phyloP scores from a whole-genome alignment of 2,329 filamentous ascomycete genomes.

The Mycosphaerella sp. region DNA sequence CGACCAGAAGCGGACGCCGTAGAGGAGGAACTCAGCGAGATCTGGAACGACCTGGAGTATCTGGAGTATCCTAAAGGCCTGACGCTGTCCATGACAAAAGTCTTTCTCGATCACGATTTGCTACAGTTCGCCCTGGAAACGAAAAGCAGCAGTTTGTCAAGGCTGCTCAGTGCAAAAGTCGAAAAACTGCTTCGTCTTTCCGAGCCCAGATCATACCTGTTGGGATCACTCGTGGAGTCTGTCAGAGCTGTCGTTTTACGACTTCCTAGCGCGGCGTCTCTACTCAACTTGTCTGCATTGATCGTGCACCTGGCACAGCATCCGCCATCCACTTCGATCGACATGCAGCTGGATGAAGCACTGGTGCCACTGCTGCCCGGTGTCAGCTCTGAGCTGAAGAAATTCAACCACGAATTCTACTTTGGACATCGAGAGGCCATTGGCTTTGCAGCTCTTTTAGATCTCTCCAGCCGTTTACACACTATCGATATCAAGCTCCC shows the following conservation, averaged over 20 bases:
- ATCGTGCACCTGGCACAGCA: constrained; percentile 37
- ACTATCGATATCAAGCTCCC: constrained; percentile 10
- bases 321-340: constrained; percentile 39
- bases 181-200: constrained; percentile 20
- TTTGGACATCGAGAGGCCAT: constrained; percentile 40
- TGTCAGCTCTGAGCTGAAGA: constrained; percentile 27
- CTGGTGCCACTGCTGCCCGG: constrained; percentile 31
- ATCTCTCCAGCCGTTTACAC: constrained; percentile 39
- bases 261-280: constrained; percentile 26
- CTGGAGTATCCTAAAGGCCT: constrained; percentile 42
- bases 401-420: constrained; percentile 37
- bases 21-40: constrained; percentile 25
- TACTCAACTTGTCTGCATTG: constrained; percentile 37
- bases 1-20: neutral
- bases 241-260: constrained; percentile 23
- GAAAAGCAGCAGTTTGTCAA: constrained; percentile 1
- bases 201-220: constrained; percentile 29
- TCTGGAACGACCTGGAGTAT: constrained; percentile 46
- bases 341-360: constrained; percentile 43
- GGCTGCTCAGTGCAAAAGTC: constrained; percentile 9
- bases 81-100: constrained; percentile 33
- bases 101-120: constrained; percentile 35
- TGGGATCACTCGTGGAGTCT: constrained; percentile 27
- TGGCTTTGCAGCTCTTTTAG: constrained; percentile 42
- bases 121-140: constrained; percentile 23